Evolutionary conservation across 75 land plant genomes (phyloP), one percentile per base, ranked within the genome.

Genomic region (Cupressus sempervirens): DNA sequence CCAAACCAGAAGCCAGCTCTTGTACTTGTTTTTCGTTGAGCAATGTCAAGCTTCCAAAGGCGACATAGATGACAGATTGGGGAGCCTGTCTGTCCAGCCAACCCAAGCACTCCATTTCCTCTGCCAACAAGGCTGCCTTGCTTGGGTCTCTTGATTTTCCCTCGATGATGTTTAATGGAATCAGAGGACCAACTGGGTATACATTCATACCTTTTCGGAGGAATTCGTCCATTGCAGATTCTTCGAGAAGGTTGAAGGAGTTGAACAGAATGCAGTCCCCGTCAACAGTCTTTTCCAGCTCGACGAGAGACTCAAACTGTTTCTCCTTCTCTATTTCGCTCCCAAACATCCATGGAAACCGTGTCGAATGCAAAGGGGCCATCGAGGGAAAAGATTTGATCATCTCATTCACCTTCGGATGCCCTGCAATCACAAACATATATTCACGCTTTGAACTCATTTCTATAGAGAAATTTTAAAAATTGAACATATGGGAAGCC

Each of bases 61-160:
- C 87, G 13, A 89, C 87, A 53, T 87, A 89, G 9, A 91, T 83
- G 20, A 91, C 90, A 1, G 90, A 87, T 1, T 45, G 58, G 0
- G 45, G 38, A 4, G 84, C 72, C 35, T 91, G 90, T 0, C 4
- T 34, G 82, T 89, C 90, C 29, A 91, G 84, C 94, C 94, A 91
- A 0, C 8, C 36, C 29, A 83, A 10, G 34, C 87, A 86, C 2
- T 79, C 86, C 11, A 5, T 18, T 11, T 86, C 87, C 20, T 36
- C 80, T 1, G 45, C 80, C 80, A 45, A 36, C 41, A 75, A 75
- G 43, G 41, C 7, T 12, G 7, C 35, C 40, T 13, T 29, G 18
- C 5, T 16, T 13, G 8, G 12, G 3, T 1, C 14, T 4, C 13
- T 14, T 75, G 36, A 74, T 29, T 74, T 32, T 36, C 23, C 14